These are phyloP conservation scores for Asterella californica DNA, from an alignment of 225 moss, liverwort and hornwort species.

Conservation along the genomic window DNA sequence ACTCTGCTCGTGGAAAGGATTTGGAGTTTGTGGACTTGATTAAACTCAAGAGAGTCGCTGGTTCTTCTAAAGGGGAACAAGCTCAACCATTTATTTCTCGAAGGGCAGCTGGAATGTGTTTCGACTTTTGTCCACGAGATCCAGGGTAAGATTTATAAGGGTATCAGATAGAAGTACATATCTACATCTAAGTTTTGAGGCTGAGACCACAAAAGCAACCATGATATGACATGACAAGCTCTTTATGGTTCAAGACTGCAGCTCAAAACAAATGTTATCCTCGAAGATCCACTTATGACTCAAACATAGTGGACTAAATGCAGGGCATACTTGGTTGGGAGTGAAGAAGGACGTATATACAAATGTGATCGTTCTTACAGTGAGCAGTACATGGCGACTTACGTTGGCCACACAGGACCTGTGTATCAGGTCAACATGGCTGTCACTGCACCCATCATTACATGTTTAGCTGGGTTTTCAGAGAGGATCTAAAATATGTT, in stretches of 20 bases:
- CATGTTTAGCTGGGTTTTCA: background rate
- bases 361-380: conserved; percentile 93
- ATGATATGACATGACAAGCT: background rate
- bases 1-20: conserved; percentile 46
- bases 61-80: conserved; percentile 78
- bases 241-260: background rate
- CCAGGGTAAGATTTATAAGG: conserved; percentile 46
- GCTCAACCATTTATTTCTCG: conserved; percentile 93
- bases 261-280: background rate
- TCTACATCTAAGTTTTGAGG: background rate
- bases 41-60: conserved; percentile 70
- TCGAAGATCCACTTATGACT: background rate
- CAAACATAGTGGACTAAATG: background rate
- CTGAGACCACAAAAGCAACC: background rate
- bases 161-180: background rate
- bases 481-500: background rate
- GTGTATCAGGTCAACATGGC: conserved; percentile 71
- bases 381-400: conserved; percentile 88
- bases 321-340: conserved; percentile 93
- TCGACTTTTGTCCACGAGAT: conserved; percentile 82
- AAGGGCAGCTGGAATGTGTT: conserved; percentile 87
- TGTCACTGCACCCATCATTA: background rate
- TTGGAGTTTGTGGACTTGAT: conserved; percentile 88
- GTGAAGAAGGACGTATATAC: conserved; percentile 90
- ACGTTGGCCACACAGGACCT: conserved; percentile 84